Percentiles rank a stretch among this genome's conserved stretches.
Conservation (phyloP, 352 stramenopile genomes). For the Aphanomyces cochlioides region DNA sequence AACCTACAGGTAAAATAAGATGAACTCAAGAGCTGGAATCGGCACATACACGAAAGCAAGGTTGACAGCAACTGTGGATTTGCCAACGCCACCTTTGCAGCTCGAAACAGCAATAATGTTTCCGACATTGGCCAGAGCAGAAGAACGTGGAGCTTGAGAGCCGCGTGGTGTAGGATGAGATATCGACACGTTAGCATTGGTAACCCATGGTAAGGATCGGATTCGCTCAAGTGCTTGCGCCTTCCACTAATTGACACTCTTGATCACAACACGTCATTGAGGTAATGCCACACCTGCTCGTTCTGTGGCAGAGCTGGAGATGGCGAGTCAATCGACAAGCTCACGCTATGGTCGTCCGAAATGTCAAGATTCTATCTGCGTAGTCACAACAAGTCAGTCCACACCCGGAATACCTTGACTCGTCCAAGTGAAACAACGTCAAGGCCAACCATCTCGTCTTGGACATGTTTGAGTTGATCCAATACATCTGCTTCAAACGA, state of each 20-base stretch:
- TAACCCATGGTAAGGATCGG: constrained; percentile 68
- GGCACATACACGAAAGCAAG: constrained; percentile 87
- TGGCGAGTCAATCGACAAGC: constrained; percentile 64
- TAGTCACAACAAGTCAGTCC: not conserved
- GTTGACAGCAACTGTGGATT: constrained; percentile 99
- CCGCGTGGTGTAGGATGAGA: constrained; percentile 59
- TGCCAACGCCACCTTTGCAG: constrained; percentile 98
- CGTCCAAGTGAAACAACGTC: constrained; percentile 72
- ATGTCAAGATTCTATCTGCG: constrained; percentile 13
- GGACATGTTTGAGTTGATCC: constrained; percentile 60
- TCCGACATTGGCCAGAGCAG: constrained; percentile 69
- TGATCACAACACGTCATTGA: constrained; percentile 1
- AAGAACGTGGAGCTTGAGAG: constrained; percentile 64
- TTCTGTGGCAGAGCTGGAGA: constrained; percentile 67
- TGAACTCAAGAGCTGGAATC: not conserved
- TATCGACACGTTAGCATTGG: constrained; percentile 60
- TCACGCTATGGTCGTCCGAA: constrained; percentile 1
- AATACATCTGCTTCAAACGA: constrained; percentile 75
- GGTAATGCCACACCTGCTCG: constrained; percentile 47
- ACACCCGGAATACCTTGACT: constrained; percentile 54
- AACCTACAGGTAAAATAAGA: constrained; percentile 44
- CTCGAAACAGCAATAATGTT: constrained; percentile 90
- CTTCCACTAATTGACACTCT: constrained; percentile 52
- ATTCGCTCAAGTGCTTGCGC: constrained; percentile 49
- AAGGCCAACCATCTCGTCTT: constrained; percentile 65